Conservation (phyloP, 306 rosid species). For the Prunus mume region DNA sequence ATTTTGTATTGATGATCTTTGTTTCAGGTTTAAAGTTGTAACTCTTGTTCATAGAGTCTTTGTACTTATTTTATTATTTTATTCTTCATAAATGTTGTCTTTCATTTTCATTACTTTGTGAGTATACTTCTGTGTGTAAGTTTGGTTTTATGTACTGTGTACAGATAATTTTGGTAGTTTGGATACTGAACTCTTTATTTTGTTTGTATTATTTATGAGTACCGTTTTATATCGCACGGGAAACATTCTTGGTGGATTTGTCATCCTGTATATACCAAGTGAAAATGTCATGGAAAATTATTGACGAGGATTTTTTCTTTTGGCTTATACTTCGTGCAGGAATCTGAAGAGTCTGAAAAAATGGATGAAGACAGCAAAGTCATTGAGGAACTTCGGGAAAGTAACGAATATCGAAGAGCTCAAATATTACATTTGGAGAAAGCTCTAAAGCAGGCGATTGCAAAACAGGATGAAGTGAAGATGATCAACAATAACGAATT, state of each 20-base stretch:
- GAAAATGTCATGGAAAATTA: neutral
- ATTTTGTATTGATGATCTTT: neutral
- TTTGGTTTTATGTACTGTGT: neutral
- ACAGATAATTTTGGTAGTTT: neutral
- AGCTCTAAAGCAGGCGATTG: conserved; percentile 68
- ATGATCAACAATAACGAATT: conserved; percentile 50
- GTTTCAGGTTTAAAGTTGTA: neutral
- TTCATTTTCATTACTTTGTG: neutral
- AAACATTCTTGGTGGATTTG: neutral
- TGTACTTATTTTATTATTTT: too few relatives aligned
- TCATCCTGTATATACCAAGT: neutral
- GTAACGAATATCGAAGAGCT: conserved; percentile 52
- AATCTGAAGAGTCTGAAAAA: conserved; percentile 91
- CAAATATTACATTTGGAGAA: conserved; percentile 72
- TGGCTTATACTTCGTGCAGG: conserved; percentile 45
- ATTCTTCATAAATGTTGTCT: neutral
- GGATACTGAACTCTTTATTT: neutral
- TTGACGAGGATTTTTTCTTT: conserved; percentile 10
- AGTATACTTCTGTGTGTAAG: neutral
- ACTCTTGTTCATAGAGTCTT: neutral
- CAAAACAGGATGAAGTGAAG: conserved; percentile 66
- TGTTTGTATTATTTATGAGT: neutral
- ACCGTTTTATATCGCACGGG: neutral
- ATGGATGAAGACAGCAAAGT: conserved; percentile 94
- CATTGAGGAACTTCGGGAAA: conserved; percentile 75